A percentile compares a stretch with the other conserved stretches of the same genome.
Evolutionary conservation across 2,329 filamentous ascomycete species (phyloP).

Genomic region (Chaetomiaceae sp.): DNA sequence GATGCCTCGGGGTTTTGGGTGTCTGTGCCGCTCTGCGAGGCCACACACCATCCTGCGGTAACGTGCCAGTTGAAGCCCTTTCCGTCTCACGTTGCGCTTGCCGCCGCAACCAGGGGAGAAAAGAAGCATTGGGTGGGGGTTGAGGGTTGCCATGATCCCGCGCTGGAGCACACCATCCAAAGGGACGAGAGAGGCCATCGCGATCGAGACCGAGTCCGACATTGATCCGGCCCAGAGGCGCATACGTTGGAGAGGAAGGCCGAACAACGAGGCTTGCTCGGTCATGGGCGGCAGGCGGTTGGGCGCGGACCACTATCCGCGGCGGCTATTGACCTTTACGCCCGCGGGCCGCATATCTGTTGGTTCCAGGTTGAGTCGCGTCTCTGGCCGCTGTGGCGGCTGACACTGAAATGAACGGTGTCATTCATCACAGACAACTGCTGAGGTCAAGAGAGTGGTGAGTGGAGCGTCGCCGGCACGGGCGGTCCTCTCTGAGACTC

Average conservation of each 20-base stretch:
- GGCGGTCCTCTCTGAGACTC: not conserved
- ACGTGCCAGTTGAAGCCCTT: not conserved
- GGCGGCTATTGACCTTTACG: slow-evolving; percentile 8
- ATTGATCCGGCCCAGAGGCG: not conserved
- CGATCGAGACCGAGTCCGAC: not conserved
- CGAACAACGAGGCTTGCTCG: not conserved
- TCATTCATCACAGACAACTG: not conserved
- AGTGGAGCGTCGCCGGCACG: not conserved
- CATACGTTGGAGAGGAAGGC: slow-evolving; percentile 2
- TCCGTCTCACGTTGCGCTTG: not conserved
- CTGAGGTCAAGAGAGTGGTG: not conserved
- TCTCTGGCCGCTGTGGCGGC: not conserved
- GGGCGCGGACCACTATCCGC: not conserved
- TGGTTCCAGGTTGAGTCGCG: slow-evolving; percentile 10
- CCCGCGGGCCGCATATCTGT: slow-evolving; percentile 5
- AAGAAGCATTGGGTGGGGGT: not conserved
- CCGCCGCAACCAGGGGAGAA: not conserved
- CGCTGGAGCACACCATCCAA: not conserved
- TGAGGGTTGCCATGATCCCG: not conserved
- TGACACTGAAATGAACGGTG: not conserved
- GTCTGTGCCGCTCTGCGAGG: slow-evolving; percentile 3
- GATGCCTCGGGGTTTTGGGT: not conserved
- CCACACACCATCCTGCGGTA: not conserved
- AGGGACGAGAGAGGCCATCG: not conserved
- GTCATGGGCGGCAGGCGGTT: not conserved